Evolutionary conservation across 2,329 filamentous ascomycete species (phyloP), one percentile per base, ranked within the genome.

Genomic region (Ophiostoma sp.): DNA sequence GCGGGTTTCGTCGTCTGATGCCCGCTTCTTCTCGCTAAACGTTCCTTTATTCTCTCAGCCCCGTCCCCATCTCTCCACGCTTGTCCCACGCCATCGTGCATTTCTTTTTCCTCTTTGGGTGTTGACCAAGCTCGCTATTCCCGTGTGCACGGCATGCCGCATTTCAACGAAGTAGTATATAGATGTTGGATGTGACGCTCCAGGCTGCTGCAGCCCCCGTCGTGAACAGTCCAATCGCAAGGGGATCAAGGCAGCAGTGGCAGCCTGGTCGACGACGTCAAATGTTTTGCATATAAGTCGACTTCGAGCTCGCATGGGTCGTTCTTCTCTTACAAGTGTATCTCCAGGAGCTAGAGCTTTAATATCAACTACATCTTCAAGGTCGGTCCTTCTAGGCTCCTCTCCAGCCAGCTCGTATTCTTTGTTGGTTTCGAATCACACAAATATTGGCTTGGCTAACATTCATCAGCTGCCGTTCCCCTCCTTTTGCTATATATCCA

Each of bases 21-120:
- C 52, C 52, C 52, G 52, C 52, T 57, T 57, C 52, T 57, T 57
- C 52, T 57, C 52, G 60, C 60, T 33, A 36, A 17, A 36, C 15
- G 60, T 64, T 36, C 20, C 31, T 36, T 17, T 36, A 64, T 23
- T 27, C 60, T 36, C 31, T 64, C 60, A 64, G 60, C 60, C 17
- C 17, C 27, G 17, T 31, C 60, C 60, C 33, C 60, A 64, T 64
- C 31, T 27, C 27, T 64, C 27, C 60, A 36, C 60, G 60, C 60
- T 33, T 36, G 31, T 36, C n/a, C 20, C 60, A 33, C 48, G 67
- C 31, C 74, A 68, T 70, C 57, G 41, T 66, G 67, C 68, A 66
- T 35, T 74, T 79, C 20, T 72, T 77, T 35, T 79, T 84, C 52
- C 52, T 27, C 52, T 57, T 57, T 23, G 23, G 23, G 52, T 7